Conservation (phyloP, 73 alveolate species). For the Tetrahymena elliotti region DNA sequence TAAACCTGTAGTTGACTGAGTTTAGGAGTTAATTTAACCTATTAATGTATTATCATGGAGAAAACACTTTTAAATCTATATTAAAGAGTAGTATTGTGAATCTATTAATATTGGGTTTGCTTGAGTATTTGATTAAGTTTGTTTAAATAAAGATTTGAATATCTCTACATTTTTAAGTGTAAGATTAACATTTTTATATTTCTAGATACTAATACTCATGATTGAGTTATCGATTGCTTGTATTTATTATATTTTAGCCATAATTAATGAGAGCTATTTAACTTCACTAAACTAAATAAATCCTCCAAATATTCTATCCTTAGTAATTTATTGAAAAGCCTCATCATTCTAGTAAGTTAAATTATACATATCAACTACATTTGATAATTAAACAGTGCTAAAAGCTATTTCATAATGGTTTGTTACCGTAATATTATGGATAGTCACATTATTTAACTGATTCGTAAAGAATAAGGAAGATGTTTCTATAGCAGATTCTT, state of each 20-base stretch:
- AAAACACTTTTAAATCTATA: background rate
- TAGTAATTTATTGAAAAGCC: too few species aligned
- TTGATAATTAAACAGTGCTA: background rate
- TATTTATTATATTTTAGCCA: too few species aligned
- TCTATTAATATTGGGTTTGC: background rate
- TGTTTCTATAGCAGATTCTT: background rate
- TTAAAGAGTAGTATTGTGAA: background rate
- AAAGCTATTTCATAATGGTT: background rate
- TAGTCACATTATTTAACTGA: background rate
- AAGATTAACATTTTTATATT: too few species aligned
- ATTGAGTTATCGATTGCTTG: background rate
- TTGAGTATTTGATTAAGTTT: background rate
- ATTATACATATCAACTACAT: background rate
- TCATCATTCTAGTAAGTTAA: background rate
- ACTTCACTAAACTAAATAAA: background rate
- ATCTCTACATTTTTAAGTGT: background rate
- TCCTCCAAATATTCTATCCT: background rate
- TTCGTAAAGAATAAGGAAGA: background rate
- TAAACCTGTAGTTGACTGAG: background rate
- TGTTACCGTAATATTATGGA: background rate
- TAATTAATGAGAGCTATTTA: too few species aligned
- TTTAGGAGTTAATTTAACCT: background rate
- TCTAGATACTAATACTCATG: background rate
- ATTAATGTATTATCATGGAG: background rate
- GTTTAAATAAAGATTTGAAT: background rate